These are phyloP conservation scores for Dothistroma pini DNA, from an alignment of 2,329 filamentous ascomycete species.

Conservation along the genomic window DNA sequence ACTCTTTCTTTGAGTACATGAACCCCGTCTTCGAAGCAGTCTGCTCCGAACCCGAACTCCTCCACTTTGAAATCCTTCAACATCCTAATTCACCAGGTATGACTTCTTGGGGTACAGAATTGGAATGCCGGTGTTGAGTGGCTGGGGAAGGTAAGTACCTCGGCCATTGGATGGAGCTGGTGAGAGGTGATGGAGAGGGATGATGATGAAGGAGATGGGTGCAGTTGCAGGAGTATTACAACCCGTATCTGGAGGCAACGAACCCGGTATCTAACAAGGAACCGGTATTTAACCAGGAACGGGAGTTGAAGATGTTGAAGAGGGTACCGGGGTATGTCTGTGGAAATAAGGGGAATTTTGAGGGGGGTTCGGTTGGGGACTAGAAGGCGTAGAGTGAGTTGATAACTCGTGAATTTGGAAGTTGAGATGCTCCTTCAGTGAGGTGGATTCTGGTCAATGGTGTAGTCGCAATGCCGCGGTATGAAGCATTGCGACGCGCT, in stretches of 20 bases:
- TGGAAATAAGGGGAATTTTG: slow-evolving; percentile 11
- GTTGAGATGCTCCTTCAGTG: too few species aligned
- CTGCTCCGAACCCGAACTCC: slow-evolving; percentile 12
- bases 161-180: not conserved
- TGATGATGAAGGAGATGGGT: not conserved
- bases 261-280: too few species aligned
- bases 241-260: slow-evolving; percentile 40
- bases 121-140: slow-evolving; percentile 18
- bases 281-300: slow-evolving; percentile 39
- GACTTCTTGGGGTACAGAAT: slow-evolving; percentile 23
- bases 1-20: slow-evolving; percentile 12
- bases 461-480: too few species aligned
- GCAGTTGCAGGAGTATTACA: slow-evolving; percentile 39
- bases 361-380: not conserved
- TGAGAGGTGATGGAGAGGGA: too few species aligned
- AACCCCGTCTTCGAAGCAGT: slow-evolving; percentile 19
- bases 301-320: slow-evolving; percentile 29
- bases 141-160: slow-evolving; percentile 5
- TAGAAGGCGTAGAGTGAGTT: too few species aligned
- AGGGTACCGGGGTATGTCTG: slow-evolving; percentile 4
- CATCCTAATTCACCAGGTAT: slow-evolving; percentile 13
- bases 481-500: not conserved
- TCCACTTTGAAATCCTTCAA: slow-evolving; percentile 17
- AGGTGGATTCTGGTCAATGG: too few species aligned
- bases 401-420: too few species aligned